Evolutionary conservation across 345 rosid species (phyloP), one percentile per base, ranked within the genome.

Genomic region (Trapa bicornis): DNA sequence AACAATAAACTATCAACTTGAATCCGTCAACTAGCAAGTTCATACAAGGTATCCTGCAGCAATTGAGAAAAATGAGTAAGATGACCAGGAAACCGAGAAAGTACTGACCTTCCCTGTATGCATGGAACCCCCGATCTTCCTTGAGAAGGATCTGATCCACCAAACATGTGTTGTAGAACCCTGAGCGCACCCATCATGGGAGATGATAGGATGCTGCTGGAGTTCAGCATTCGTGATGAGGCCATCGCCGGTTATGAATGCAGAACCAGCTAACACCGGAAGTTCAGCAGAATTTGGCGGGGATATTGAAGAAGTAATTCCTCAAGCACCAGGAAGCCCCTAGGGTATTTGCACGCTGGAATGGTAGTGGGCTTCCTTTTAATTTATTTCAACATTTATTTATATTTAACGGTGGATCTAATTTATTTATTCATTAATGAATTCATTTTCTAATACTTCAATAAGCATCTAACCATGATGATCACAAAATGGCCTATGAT

Each of bases 71-170:
- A 22, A n/a, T 9, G 8, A n/a, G 11, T n/a, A n/a, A 1, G 22
- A 9, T 22, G 32, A 6, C 13, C 3, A 37, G 48, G 14, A 38
- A 65, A 65, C 17, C 17, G 22, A 35, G 52, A 66, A n/a, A 47
- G 12, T 3, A 81, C 85, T 77, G 76, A 91, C 99, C 82, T 88
- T 85, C 81, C 80, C 82, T 79, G 83, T 71, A 69, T 86, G 96
- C 85, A 86, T 62, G 67, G 81, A 57, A 64, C 98, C 47, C 85
- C 94, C 65, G 98, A 80, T 77, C 97, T 89, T 72, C 92, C 94
- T 77, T 83, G 92, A 73, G 84, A 80, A 76, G 90, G 75, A 73
- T 80, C 81, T 68, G 85, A 70, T 68, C 89, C 94, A 61, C 91
- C 66, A 74, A 89, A 92, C 81, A 85, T 75, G 76, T 64, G 29